Conservation (phyloP, 208 protist genomes). For the Crithidia sp. region DNA sequence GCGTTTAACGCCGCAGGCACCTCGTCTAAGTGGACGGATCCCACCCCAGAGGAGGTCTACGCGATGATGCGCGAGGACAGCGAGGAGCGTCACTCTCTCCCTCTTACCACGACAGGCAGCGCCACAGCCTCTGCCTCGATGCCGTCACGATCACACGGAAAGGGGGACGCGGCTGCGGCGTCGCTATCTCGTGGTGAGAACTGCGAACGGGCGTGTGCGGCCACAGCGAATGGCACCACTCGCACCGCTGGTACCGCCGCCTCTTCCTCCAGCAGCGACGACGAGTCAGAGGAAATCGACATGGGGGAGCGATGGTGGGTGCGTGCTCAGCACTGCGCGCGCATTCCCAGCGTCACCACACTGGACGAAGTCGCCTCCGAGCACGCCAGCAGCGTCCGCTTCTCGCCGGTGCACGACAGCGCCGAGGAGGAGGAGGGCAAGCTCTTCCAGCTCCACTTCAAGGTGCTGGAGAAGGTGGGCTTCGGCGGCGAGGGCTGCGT, state of each 20-base stretch:
- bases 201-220: too few species aligned
- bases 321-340: constrained; percentile 20
- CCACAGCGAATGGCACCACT: too few species aligned
- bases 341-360: constrained; percentile 13
- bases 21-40: constrained; percentile 15
- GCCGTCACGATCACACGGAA: too few species aligned
- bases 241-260: too few species aligned
- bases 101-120: background rate
- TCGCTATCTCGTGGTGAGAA: too few species aligned
- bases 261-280: constrained; percentile 1
- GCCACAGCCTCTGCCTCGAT: background rate
- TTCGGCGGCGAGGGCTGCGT: constrained; percentile 77
- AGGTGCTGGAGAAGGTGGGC: constrained; percentile 72
- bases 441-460: constrained; percentile 82
- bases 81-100: background rate
- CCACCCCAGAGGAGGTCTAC: constrained; percentile 28
- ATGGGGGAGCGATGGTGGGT: constrained; percentile 41
- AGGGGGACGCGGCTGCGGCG: too few species aligned
- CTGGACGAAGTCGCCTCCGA: constrained; percentile 26
- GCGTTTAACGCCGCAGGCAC: background rate
- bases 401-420: constrained; percentile 13
- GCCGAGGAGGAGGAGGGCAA: constrained; percentile 40
- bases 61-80: constrained; percentile 20
- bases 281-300: constrained; percentile 34
- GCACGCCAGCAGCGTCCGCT: constrained; percentile 16